These are phyloP conservation scores for Trametes elegans DNA, from an alignment of 768 basidiomycete species.

Conservation along the genomic window DNA sequence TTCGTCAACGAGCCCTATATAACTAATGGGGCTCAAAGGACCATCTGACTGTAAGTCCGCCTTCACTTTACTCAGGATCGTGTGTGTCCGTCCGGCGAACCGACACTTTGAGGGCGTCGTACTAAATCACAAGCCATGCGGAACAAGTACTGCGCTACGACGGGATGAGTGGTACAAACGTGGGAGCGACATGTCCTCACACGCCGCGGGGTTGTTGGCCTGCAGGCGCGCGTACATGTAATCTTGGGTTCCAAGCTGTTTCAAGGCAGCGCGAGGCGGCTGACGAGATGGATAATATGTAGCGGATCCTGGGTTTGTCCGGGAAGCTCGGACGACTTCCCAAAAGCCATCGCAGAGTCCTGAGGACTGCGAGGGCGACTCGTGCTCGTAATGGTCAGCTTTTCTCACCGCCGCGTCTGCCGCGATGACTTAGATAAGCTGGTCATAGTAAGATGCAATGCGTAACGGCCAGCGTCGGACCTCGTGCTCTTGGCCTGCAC, in stretches of 20 bases:
- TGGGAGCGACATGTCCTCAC: background rate
- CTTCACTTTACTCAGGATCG: background rate
- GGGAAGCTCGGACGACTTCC: slow-evolving; percentile 6
- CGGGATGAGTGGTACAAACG: too few species aligned
- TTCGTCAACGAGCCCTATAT: too few species aligned
- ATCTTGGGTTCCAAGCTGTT: too few species aligned
- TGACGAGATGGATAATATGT: background rate
- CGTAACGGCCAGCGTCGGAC: background rate
- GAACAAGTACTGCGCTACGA: too few species aligned
- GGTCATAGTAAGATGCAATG: background rate
- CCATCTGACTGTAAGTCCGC: too few species aligned
- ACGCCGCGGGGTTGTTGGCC: too few species aligned
- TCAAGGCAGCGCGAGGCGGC: background rate
- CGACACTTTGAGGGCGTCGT: too few species aligned
- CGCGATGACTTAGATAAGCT: slow-evolving; percentile 9
- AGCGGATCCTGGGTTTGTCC: background rate
- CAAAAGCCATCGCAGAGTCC: background rate
- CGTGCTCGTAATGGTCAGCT: background rate
- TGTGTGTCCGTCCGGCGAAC: background rate
- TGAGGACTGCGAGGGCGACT: background rate
- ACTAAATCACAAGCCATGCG: too few species aligned
- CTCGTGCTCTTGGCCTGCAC: background rate
- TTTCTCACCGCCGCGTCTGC: slow-evolving; percentile 6
- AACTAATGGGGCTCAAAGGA: too few species aligned
- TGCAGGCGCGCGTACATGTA: too few species aligned